Base-by-base conservation (phyloP, 108 stramenopile genomes). In the Nitzschia inconspicua region DNA sequence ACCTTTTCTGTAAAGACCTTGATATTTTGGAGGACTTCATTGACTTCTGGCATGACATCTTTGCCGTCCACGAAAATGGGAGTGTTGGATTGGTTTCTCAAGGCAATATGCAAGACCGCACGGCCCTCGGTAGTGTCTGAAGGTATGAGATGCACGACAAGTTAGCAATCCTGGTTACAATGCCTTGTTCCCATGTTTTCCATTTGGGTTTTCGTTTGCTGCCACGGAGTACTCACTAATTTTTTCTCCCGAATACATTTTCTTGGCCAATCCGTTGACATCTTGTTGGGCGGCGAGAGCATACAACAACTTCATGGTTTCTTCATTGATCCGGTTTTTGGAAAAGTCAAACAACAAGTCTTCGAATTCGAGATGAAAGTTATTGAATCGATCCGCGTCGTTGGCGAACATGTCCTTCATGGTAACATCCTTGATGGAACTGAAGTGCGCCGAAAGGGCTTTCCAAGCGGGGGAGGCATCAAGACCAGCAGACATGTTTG, bases 291-390 rank as follows among this genome's bases (percentile, higher is more conserved):
- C 65, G 20, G 95, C 96, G 6, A 97, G 80, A 14, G 79, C 72
- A 66, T 89, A 85, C 16, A 97, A 73, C 25, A 82, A 62, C 49
- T 83, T 84, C 94, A 95, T 91, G 25, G 95, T 96, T 61, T 92
- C 88, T 44, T 83, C 79, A 37, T 83, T 86, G 42, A 95, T 85
- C 37, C 85, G 83, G 62, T 98, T 96, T 60, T 96, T 86, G 55
- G 91, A 90, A 76, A 83, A 98, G 73, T 98, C 97, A 36, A 98
- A 61, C 6, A 95, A 60, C 54, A 98, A 80, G 32, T 90, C 91
- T 59, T 91, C 86, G 70, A 89, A 86, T 46, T 76, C 78, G 52
- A 79, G 40, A 30, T 64, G 72, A 52, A 79, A 72, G 42, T 82
- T 77, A 63, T 67, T 61, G 80, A 89, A 89, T 24, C 88, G 80